These are phyloP conservation scores for Corrigiola litoralis DNA, from an alignment of 179 eudicot species.

Conservation along the genomic window DNA sequence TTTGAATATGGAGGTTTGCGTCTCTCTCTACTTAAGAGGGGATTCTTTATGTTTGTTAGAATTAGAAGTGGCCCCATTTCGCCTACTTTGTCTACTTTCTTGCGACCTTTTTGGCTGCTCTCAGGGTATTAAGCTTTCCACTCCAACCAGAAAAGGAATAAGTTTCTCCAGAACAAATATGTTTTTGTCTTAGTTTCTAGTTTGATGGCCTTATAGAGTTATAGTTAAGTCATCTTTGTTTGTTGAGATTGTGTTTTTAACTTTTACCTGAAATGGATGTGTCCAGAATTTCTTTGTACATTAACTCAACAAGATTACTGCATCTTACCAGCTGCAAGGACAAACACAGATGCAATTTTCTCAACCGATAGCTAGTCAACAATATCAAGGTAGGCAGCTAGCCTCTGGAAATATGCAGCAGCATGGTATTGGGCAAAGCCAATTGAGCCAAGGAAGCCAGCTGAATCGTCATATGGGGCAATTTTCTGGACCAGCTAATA, in stretches of 20 bases:
- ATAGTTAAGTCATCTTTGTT: background rate
- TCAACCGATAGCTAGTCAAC: constrained; percentile 72
- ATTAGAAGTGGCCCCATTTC: background rate
- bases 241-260: background rate
- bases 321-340: constrained; percentile 54
- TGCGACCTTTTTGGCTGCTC: background rate
- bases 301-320: constrained; percentile 7
- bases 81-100: background rate
- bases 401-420: constrained; percentile 69
- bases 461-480: constrained; percentile 89
- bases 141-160: background rate
- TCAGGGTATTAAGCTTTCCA: background rate
- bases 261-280: background rate
- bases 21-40: background rate
- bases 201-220: background rate
- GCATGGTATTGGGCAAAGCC: constrained; percentile 79
- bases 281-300: too few relatives aligned
- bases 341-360: constrained; percentile 89
- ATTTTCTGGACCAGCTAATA: constrained; percentile 78
- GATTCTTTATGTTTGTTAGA: background rate
- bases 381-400: constrained; percentile 83
- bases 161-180: background rate
- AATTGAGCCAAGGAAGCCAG: constrained; percentile 88
- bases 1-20: background rate
- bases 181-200: background rate